These are phyloP conservation scores for Penicillium sp. DNA, from an alignment of 2,329 filamentous ascomycete species.

Conservation along the genomic window DNA sequence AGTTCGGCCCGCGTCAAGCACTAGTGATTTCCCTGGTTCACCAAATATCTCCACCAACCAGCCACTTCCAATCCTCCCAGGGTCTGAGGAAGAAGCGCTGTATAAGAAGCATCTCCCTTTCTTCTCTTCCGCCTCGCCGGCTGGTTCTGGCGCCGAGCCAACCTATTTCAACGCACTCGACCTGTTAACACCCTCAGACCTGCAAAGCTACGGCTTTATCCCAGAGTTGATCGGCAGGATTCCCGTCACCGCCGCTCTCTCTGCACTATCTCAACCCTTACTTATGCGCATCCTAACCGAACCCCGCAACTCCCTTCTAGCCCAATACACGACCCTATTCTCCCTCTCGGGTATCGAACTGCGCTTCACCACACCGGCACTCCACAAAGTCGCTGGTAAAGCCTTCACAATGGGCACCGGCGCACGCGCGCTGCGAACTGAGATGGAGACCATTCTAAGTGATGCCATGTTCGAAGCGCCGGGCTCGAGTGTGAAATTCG, in stretches of 20 bases:
- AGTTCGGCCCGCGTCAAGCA: constrained; percentile 56
- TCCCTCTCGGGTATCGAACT: constrained; percentile 73
- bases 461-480: constrained; percentile 82
- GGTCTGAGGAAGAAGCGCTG: constrained; percentile 62
- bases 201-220: constrained; percentile 86
- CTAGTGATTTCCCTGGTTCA: constrained; percentile 25
- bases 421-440: constrained; percentile 72
- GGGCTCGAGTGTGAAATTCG: constrained; percentile 62
- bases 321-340: constrained; percentile 87
- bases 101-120: constrained; percentile 60
- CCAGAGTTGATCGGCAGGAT: constrained; percentile 95
- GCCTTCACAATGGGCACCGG: constrained; percentile 70
- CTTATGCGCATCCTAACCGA: constrained; percentile 89
- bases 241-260: constrained; percentile 82
- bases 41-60: constrained; percentile 25
- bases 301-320: constrained; percentile 80
- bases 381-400: constrained; percentile 77
- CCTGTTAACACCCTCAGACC: constrained; percentile 69
- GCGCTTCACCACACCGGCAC: constrained; percentile 74
- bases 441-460: constrained; percentile 73
- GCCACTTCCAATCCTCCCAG: constrained; percentile 54
- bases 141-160: constrained; percentile 42
- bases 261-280: constrained; percentile 64
- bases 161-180: constrained; percentile 61
- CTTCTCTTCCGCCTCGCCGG: constrained; percentile 55